Evolutionary conservation across 352 stramenopile species (phyloP), one percentile per base, ranked within the genome.

Genomic region (Phytophthora europaea): DNA sequence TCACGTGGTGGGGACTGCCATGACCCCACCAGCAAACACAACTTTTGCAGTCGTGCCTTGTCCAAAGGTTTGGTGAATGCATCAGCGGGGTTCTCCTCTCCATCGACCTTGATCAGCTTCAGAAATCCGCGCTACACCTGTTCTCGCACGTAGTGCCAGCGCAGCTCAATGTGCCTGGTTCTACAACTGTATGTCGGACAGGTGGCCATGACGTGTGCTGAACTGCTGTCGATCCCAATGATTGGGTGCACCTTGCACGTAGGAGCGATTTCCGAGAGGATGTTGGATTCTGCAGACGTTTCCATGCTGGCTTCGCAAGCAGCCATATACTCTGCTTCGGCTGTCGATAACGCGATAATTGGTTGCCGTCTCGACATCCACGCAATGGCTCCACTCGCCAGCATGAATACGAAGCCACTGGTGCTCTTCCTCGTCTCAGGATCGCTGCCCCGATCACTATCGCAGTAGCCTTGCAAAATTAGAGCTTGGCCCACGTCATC

Each of bases 1-100:
- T 53, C 16, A 56, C 48, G 9, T 48, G 18, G 40, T 8, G 40
- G 8, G 23, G 23, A 26, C 23, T 26, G 23, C 16, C 6, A 7
- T 52, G 50, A 67, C 3, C 60, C 22, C 60, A 67, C 54, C 60
- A 47, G 23, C 23, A 26, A 8, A 8, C 40, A 55, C 43, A 66
- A 6, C 26, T 67, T 67, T 4, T 4, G 9, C 0, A 67, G 33
- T n/a, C 60, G 20, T 1, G 15, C 12, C 26, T 61, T 61, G 18
- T 68, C 61, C 15, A 61, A 23, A 7, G 50, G 23, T 23, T 68
- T 68, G 23, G 50, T 61, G 23, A 68, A 68, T 23, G 50, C 51
- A 28, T 68, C 51, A 0, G 38, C 51, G 2, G 61, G 51, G n/a
- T 68, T 68, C 16, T 45, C 36, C 22, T 61, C 51, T 5, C 22